Conservation (phyloP, 192 early-diverging fungal genomes). For the Spinellus fusiger region DNA sequence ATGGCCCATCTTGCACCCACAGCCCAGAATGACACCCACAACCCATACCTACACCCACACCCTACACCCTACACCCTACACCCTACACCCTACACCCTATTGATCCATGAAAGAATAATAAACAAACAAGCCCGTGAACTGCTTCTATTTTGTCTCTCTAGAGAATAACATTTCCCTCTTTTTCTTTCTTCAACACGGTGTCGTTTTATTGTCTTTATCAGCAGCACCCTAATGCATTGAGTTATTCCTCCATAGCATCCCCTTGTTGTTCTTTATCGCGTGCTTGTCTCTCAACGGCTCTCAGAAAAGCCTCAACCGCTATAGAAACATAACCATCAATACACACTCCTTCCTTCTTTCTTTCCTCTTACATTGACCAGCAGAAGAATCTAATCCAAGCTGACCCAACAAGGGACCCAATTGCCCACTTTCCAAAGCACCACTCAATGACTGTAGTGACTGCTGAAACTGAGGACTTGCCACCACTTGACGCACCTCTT, state of each 20-base stretch:
- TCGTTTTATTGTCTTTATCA: no score
- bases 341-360: background rate
- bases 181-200: no score
- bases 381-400: slow-evolving; percentile 17
- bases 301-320: background rate
- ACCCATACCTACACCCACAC: no score
- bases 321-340: background rate
- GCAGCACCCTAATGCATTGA: no score
- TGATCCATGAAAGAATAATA: no score
- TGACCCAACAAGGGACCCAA: slow-evolving; percentile 15
- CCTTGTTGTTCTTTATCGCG: background rate
- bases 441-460: slow-evolving; percentile 14
- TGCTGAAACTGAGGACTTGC: slow-evolving; percentile 11
- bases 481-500: slow-evolving; percentile 19
- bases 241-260: background rate
- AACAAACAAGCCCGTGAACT: no score
- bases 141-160: no score
- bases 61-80: no score
- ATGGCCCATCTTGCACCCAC: no score
- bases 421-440: slow-evolving; percentile 10
- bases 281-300: background rate
- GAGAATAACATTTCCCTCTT: no score
- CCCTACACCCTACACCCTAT: no score
- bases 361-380: background rate
- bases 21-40: no score